A percentile compares a stretch with the other conserved stretches of the same genome.
Evolutionary conservation across 208 protist species (phyloP).

Genomic region (Balamuthia mandrillaris): DNA sequence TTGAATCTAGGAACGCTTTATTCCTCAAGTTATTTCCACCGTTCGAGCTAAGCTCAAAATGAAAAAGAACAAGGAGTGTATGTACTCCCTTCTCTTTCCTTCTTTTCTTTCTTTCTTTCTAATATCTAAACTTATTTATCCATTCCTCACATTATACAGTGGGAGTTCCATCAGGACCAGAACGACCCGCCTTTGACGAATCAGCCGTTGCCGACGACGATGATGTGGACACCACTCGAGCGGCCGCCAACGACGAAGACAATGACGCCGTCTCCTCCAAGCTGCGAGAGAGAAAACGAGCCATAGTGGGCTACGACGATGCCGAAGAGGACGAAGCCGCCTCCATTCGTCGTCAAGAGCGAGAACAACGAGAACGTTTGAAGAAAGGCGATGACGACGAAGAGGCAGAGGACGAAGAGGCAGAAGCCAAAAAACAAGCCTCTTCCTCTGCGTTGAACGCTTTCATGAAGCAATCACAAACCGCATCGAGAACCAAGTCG

Average conservation of each 20-base stretch:
- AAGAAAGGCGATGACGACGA: constrained; percentile 35
- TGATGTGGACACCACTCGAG: background rate
- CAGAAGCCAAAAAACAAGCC: too few relatives aligned
- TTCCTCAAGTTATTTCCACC: background rate
- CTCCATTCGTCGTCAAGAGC: background rate
- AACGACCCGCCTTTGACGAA: background rate
- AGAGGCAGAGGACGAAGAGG: constrained; percentile 10
- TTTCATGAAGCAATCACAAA: too few relatives aligned
- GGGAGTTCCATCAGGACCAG: background rate
- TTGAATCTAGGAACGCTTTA: too few relatives aligned
- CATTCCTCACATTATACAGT: too few relatives aligned
- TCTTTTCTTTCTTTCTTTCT: background rate
- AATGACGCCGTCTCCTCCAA: background rate
- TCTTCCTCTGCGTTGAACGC: too few relatives aligned
- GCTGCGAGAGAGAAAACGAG: constrained; percentile 38
- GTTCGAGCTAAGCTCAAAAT: constrained; percentile 9
- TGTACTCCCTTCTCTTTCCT: background rate
- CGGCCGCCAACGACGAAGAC: background rate
- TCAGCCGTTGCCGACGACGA: background rate
- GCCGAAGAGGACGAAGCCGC: background rate
- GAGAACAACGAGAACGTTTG: background rate
- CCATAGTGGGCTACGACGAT: constrained; percentile 36
- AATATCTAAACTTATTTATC: background rate
- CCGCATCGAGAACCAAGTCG: too few relatives aligned
- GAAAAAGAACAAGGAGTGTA: background rate